Evolutionary conservation across 164 flowering plant species (phyloP), one percentile per base, ranked within the genome.

Genomic region (Piper longum): DNA sequence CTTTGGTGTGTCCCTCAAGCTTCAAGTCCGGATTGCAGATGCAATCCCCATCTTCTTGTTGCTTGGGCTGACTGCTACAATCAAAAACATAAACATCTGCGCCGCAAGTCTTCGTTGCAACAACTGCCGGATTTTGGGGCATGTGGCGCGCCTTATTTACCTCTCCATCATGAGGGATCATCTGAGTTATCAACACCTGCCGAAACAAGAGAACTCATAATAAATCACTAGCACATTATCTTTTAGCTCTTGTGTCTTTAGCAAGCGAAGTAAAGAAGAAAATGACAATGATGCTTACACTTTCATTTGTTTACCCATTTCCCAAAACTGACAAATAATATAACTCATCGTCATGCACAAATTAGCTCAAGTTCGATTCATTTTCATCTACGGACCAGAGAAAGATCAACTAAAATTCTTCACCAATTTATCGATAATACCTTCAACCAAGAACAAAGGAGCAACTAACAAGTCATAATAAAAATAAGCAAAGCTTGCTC

Each of bases 141-240:
- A 93, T 93, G 71, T 75, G 81, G 12, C 97, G 75, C 0, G 92
- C 95, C 52, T 91, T 75, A 66, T 90, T 90, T 67, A 93, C 86
- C 69, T 90, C 99, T 48, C 99, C 97, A 69, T 90, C 97, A 62
- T 83, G 84, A 61, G 61, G 79, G 40, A 88, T 87, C 69, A 76
- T 70, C 68, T 83, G 82, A 8, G 73, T 73, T 48, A 93, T 80
- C 78, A 84, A 85, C 52, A 88, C 83, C 99, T 90, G 63, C 52
- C 63, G 61, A 57, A 64, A 43, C 14, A 18, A 64, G 42, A 43
- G 43, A 64, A 64, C 5, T 54, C 41, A 60, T 7, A 3, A 60
- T 3, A 60, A 42, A 13, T 41, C n/a, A n/a, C 16, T 7, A 39
- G 39, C 36, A 59, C 39, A 8, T 3, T 57, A 17, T 39, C 36